Evolutionary conservation across 1,284 basidiomycete genomes (phyloP), one percentile per base, ranked within the genome.

Genomic region (Pseudozyma thailandica): DNA sequence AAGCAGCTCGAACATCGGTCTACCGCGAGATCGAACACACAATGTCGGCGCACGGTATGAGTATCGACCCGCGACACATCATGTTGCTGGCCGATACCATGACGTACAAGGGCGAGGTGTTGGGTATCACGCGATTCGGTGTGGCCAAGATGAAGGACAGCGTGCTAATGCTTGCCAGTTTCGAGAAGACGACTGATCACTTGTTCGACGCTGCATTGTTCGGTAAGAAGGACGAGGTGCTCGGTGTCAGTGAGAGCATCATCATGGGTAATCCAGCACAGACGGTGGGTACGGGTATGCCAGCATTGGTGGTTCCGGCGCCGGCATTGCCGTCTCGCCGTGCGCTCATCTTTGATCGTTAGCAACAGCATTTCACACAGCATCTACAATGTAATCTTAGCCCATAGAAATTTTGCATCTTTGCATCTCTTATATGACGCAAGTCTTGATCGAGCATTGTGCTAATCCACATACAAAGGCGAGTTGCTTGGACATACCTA

Each of bases 121-220:
- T 99, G 53, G 96, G 96, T 55, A 98, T 99, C 84, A 99, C 96
- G 9, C 91, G 96, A 21, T 98, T 98, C 85, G 96, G 96, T 83
- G 95, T 99, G n/a, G 93, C 95, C 23, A 98, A 98, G 85, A 98
- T 98, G 93, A 98, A 98, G 85, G 96, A 99, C 85, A 97, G 93
- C 77, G 94, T 98, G 18, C 88, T 98, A 76, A 99, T 98, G 96
- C 86, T 98, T 79, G 96, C 96, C 10, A 96, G 93, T 28, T 99
- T 99, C 84, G 96, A 99, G 85, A 98, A 98, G 86, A 98, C 96
- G 26, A 98, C 96, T 12, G 96, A 98, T 85, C 96, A 98, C 84
- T 85, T 99, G 66, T 99, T 99, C 84, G 94, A 99, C 80, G 96
- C 96, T 1, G 92, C 96, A 4, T 91, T 96, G 9, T 96, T 91